Percentiles rank a stretch among this genome's conserved stretches.
Conservation (phyloP, 768 basidiomycete species). For the Boletus coccyginus region DNA sequence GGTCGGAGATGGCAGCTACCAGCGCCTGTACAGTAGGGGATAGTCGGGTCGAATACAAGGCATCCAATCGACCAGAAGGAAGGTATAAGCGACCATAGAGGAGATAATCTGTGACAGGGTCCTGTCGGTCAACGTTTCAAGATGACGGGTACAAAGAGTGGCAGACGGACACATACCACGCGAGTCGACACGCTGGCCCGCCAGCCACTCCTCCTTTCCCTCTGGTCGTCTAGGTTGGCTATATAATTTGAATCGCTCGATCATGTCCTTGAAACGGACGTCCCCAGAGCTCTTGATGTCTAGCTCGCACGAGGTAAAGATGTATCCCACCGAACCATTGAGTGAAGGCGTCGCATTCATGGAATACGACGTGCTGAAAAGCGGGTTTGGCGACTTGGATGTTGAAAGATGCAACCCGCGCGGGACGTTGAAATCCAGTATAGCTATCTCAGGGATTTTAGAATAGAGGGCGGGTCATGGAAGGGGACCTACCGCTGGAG, state of each 20-base stretch:
- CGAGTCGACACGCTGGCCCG: slow-evolving; percentile 72
- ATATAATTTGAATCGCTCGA: slow-evolving; percentile 84
- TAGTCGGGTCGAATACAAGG: slow-evolving; percentile 81
- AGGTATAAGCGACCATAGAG: slow-evolving; percentile 91
- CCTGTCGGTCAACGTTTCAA: slow-evolving; percentile 23
- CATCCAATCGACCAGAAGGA: slow-evolving; percentile 85
- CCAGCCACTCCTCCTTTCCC: slow-evolving; percentile 75
- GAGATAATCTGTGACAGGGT: slow-evolving; percentile 68
- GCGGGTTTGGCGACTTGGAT: slow-evolving; percentile 84
- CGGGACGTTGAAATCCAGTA: slow-evolving; percentile 90
- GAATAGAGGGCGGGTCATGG: background rate
- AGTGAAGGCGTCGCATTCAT: slow-evolving; percentile 92
- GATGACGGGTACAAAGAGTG: background rate
- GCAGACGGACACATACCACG: slow-evolving; percentile 52
- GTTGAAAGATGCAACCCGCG: slow-evolving; percentile 74
- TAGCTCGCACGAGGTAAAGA: slow-evolving; percentile 86
- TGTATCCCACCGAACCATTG: slow-evolving; percentile 90
- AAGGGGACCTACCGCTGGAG: slow-evolving; percentile 63
- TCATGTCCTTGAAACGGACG: slow-evolving; percentile 83
- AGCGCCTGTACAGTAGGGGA: slow-evolving; percentile 77
- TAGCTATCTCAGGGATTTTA: slow-evolving; percentile 46
- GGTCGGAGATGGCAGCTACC: slow-evolving; percentile 84
- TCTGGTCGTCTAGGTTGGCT: slow-evolving; percentile 80
- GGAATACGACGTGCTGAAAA: slow-evolving; percentile 89
- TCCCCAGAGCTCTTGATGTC: slow-evolving; percentile 65